Base-by-base conservation (phyloP, 1,284 basidiomycete species). In the Phellopilus nigrolimitatus region DNA sequence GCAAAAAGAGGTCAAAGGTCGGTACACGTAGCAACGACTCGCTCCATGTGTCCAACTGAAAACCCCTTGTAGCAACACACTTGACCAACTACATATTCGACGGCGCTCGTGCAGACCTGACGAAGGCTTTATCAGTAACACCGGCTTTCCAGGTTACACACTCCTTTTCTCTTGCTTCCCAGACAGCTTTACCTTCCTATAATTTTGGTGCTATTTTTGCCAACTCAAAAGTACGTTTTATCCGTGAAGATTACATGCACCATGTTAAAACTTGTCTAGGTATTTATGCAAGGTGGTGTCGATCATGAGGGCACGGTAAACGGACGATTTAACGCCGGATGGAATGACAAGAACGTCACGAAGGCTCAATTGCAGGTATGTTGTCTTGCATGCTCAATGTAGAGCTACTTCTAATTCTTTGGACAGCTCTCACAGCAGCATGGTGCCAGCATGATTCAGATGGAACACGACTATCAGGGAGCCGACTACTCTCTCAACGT, bases 141-240 rank as follows among this genome's bases (percentile, higher is more conserved):
- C 97, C 97, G 27, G 85, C 91, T 51, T 99, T 99, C 82, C 95
- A 98, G 75, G 89, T 98, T 64, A 95, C 94, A 54, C 97, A 99
- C 69, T 91, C 93, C 36, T 98, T 99, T 72, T 78, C 86, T 51
- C 71, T 95, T 56, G 92, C 90, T 27, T 88, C 88, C 54, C 81
- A 89, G 66, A 80, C 83, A 34, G 68, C 79, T 27, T 74, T 87
- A 8, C 75, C 89, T 22, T 86, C 86, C 38, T 99, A 99, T 73
- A 95, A 92, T 69, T 97, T 99, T 68, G 91, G 90, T 53, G 92
- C 94, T 15, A 82, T 98, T 45, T 97, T 88, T 70, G 95, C 91
- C 15, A 95, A 87, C 64, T 79, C 86, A 63, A 80, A 79, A 66
- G 93, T 92, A 63, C 53, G 75, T 64, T 5, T 10, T 25, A 25